Evolutionary conservation across 106 monocot genomes (phyloP).

Genomic region (Allium sativum): DNA sequence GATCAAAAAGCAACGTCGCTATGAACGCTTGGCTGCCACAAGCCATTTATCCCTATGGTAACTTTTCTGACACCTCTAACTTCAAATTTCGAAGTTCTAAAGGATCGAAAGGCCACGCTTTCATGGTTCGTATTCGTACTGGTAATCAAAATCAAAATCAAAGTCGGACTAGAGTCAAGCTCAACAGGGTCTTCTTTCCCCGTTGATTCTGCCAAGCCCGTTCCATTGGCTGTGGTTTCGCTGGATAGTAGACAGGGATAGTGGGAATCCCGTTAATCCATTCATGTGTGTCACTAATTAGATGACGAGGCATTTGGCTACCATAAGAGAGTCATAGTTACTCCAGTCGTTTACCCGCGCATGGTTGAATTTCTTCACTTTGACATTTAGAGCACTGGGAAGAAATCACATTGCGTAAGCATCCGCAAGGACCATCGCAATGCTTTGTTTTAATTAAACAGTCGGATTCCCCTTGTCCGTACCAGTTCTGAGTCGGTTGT

Average conservation of each 20-base stretch:
- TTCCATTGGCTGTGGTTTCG: slow-evolving; percentile 57
- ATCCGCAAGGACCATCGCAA: slow-evolving; percentile 54
- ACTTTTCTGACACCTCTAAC: slow-evolving; percentile 99
- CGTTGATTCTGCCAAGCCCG: slow-evolving; percentile 14
- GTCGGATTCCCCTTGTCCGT: too few relatives aligned
- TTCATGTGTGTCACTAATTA: slow-evolving; percentile 31
- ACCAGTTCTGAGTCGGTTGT: too few relatives aligned
- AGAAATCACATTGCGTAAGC: slow-evolving; percentile 75
- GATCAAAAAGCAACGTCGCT: too few relatives aligned
- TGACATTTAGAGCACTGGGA: slow-evolving; percentile 77
- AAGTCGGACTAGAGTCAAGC: too few relatives aligned
- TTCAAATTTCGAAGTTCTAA: slow-evolving; percentile 93
- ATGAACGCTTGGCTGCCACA: slow-evolving; percentile 86
- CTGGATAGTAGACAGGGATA: slow-evolving; percentile 62
- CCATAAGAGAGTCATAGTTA: slow-evolving; percentile 73
- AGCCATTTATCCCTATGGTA: slow-evolving; percentile 97
- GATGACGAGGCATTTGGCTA: slow-evolving; percentile 63
- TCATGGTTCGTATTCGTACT: slow-evolving; percentile 91
- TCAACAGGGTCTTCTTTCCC: too few relatives aligned
- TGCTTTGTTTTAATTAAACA: slow-evolving; percentile 66
- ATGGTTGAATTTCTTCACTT: slow-evolving; percentile 77
- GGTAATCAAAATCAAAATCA: slow-evolving; percentile 49
- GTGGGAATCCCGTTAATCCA: slow-evolving; percentile 69
- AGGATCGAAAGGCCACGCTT: slow-evolving; percentile 99
- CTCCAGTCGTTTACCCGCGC: slow-evolving; percentile 52